Base-by-base conservation (phyloP, 371 early-diverging fungal genomes). In the Sporodiniella umbellata region DNA sequence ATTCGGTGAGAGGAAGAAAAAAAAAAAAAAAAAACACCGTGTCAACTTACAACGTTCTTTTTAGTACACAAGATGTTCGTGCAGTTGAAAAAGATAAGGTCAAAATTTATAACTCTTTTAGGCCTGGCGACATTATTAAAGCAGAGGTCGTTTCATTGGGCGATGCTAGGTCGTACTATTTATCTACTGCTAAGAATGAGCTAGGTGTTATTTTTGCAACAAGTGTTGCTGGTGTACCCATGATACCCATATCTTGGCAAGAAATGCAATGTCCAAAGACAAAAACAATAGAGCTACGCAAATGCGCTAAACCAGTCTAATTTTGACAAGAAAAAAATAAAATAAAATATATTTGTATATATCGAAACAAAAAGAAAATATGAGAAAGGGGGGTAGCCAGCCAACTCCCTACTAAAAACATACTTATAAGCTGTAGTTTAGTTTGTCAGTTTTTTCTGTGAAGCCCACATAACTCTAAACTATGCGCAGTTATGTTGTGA, bases 221-320 rank as follows among this genome's bases (percentile, higher is more conserved):
- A 37, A 93, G 94, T 68, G 75, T 84, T 12, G 88, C 91, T 38
- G 89, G 96, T 33, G 86, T 85, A 33, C 85, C 95, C 0, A 89
- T 98, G 94, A 79, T 95, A 33, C 98, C 98, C 1, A 85, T 96
- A 39, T 92, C 93, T 25, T 98, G 98, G 98, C 90, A 95, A 66
- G 87, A 95, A 59, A 98, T 98, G 98, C 87, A 94, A 53, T 95
- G 95, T 62, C 90, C 98, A 10, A 89, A 86, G 60, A 95, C 97
- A 2, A 82, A 85, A 57, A 79, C 73, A 0, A 78, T 91, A 28
- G 97, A 95, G 60, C 80, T 80, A 53, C 78, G 97, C 48, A 96
- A 96, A 75, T 96, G 97, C 58, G 95, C 97, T 19, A 96, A 95
- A 68, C 92, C 95, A 40, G 40, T 40, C 12, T 40, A 40, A 40